Percentiles rank a stretch among this genome's conserved stretches.
Conservation (phyloP, 129 eudicot genomes). For the Heracleum sosnowskyi region DNA sequence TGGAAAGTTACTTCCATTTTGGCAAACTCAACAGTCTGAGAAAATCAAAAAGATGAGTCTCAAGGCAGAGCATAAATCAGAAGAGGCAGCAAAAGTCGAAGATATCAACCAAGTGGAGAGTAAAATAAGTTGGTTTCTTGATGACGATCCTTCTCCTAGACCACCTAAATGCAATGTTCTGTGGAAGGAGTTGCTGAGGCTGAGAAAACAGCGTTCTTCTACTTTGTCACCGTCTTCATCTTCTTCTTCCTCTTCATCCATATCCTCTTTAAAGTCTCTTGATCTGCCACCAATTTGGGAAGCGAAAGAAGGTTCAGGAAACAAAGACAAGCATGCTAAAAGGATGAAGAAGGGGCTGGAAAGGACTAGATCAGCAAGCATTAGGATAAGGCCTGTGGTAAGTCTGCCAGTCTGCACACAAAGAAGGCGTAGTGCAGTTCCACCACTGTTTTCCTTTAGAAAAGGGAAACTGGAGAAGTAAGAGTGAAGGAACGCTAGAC, state of each 20-base stretch:
- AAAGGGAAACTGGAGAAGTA: constrained; percentile 51
- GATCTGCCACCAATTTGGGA: constrained; percentile 31
- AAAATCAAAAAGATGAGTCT: constrained; percentile 46
- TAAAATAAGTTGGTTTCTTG: constrained; percentile 56
- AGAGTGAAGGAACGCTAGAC: not conserved
- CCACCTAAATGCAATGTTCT: constrained; percentile 89
- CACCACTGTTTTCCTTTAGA: constrained; percentile 48
- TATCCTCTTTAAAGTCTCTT: constrained; percentile 26
- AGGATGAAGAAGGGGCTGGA: constrained; percentile 58
- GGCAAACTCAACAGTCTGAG: constrained; percentile 63
- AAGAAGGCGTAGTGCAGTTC: constrained; percentile 36
- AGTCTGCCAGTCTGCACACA: constrained; percentile 64
- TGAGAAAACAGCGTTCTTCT: constrained; percentile 59
- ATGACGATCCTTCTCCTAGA: constrained; percentile 92
- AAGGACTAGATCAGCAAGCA: constrained; percentile 59
- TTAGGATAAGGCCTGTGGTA: constrained; percentile 67
- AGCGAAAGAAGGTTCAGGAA: constrained; percentile 28
- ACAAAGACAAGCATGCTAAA: constrained; percentile 41
- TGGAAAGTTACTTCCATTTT: constrained; percentile 67
- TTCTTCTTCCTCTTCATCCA: constrained; percentile 34
- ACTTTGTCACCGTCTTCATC: constrained; percentile 43
- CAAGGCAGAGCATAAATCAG: constrained; percentile 26
- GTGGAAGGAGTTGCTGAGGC: constrained; percentile 74
- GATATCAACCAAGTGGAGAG: constrained; percentile 12
- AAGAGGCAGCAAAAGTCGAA: constrained; percentile 11